A percentile compares a stretch with the other conserved stretches of the same genome.
Conservation (phyloP, 805 yeast species). For the Soucietia sequanensis region DNA sequence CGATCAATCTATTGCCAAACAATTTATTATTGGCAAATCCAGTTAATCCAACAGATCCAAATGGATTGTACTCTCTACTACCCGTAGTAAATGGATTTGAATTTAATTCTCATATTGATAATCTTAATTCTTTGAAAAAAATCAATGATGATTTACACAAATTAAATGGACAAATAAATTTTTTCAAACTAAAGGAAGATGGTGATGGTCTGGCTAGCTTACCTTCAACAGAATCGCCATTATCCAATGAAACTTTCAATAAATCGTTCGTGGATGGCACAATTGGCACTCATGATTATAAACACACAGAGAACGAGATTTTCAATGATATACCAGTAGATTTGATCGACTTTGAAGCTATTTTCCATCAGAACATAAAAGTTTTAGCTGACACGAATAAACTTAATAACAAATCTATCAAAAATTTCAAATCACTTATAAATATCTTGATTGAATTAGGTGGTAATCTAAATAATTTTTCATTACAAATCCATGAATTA, state of each 20-base stretch:
- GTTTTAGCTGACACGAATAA: conserved; percentile 35
- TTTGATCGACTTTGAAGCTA: conserved; percentile 32
- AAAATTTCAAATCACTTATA: conserved; percentile 39
- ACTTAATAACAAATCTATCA: conserved; percentile 34
- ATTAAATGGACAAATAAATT: conserved; percentile 30
- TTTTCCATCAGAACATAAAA: conserved; percentile 31
- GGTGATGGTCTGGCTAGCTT: not conserved
- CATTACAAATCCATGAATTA: conserved; percentile 40
- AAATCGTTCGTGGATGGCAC: too few relatives aligned
- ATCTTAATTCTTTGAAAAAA: conserved; percentile 28
- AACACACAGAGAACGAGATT: conserved; percentile 2
- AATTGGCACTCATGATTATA: too few relatives aligned
- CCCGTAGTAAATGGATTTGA: conserved; percentile 44
- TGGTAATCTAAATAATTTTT: conserved; percentile 55
- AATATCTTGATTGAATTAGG: conserved; percentile 49
- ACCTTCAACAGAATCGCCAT: too few relatives aligned
- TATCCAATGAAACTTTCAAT: not conserved
- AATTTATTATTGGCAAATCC: conserved; percentile 51
- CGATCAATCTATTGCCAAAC: conserved; percentile 44
- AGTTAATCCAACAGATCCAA: conserved; percentile 49
- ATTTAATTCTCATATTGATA: conserved; percentile 27
- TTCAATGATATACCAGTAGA: conserved; percentile 29
- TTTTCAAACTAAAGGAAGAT: conserved; percentile 25
- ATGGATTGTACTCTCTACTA: conserved; percentile 49
- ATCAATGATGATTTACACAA: conserved; percentile 34